Evolutionary conservation across 768 basidiomycete species (phyloP), one percentile per base, ranked within the genome.

Genomic region (Panaeolus papilionaceus): DNA sequence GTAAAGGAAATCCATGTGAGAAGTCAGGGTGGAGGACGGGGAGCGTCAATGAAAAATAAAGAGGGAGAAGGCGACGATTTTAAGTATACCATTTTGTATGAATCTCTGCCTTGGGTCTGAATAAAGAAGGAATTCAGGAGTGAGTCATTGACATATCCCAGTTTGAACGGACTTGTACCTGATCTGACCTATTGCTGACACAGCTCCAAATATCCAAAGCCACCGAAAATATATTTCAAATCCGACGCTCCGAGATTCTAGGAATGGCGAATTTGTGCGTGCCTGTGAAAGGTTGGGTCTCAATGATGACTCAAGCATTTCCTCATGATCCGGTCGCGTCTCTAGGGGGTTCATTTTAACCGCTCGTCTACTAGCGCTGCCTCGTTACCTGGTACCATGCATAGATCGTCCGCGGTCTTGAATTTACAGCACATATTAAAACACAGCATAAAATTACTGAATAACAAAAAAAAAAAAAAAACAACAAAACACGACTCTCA

Each of bases 1-100:
- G 33, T 58, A 58, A 58, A 68, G 58, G 62, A 64, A 68, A 26
- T 71, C 67, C 72, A 73, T 73, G 66, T 51, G 51, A 63, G 45
- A 68, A 69, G 67, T 47, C 37, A 38, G 44, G 18, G 62, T 61
- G 38, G 64, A 47, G 39, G 37, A 23, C n/a, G 40, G 37, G 42
- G 45, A 38, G 37, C 51, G 67, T 44, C 45, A 54, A 38, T 20
- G 33, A 62, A 33, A 33, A 38, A 65, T 16, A 62, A 38, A 20
- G 45, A 37, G 63, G 65, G 38, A 62, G 44, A 65, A 38, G 42
- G 42, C 42, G 26, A 62, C 28, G 23, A 39, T 28, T 28, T 38
- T 20, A 49, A 23, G 39, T 11, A 38, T 38, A 33, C 61, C 47
- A 54, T 54, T 51, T 64, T 44, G 54, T 47, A 38, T 45, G 47